Percentiles rank a stretch among this genome's conserved stretches.
Evolutionary conservation across 768 basidiomycete genomes (phyloP).

Genomic region (Lactarius akahatsu): DNA sequence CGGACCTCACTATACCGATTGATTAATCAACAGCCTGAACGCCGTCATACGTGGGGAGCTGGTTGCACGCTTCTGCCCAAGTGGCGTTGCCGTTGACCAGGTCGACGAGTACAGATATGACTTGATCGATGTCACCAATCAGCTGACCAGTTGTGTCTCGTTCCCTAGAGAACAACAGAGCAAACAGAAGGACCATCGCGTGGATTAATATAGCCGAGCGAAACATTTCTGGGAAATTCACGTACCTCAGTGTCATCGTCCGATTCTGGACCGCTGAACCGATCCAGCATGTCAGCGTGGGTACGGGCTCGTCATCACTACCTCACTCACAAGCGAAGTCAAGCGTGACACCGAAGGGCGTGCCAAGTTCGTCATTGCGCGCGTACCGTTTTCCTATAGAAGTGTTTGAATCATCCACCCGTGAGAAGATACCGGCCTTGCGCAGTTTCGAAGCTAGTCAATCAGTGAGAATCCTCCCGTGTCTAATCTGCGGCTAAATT

Average conservation of each 20-base stretch:
- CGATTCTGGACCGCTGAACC: conserved; percentile 79
- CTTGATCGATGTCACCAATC: conserved; percentile 88
- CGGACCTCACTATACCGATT: conserved; percentile 2
- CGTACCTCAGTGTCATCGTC: conserved; percentile 92
- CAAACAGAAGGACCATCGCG: conserved; percentile 9
- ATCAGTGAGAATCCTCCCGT: conserved; percentile 19
- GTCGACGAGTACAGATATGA: conserved; percentile 75
- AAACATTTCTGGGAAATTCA: not conserved
- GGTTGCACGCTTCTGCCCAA: conserved; percentile 73
- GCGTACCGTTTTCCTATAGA: conserved; percentile 97
- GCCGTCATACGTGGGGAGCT: conserved; percentile 80
- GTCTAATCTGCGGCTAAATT: conserved; percentile 22
- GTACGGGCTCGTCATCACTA: conserved; percentile 22
- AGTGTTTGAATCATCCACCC: conserved; percentile 94
- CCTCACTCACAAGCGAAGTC: conserved; percentile 81
- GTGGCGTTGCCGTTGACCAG: conserved; percentile 72
- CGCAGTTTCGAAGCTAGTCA: conserved; percentile 80
- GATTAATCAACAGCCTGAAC: conserved; percentile 73
- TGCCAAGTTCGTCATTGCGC: conserved; percentile 97
- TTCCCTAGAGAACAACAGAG: conserved; percentile 53
- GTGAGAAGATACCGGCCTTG: conserved; percentile 82
- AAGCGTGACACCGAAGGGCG: conserved; percentile 93
- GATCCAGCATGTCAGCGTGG: conserved; percentile 18
- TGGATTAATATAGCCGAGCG: conserved; percentile 16
- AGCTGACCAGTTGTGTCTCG: conserved; percentile 92